Conservation (phyloP, 192 early-diverging fungal genomes). For the Glomus cerebriforme region DNA sequence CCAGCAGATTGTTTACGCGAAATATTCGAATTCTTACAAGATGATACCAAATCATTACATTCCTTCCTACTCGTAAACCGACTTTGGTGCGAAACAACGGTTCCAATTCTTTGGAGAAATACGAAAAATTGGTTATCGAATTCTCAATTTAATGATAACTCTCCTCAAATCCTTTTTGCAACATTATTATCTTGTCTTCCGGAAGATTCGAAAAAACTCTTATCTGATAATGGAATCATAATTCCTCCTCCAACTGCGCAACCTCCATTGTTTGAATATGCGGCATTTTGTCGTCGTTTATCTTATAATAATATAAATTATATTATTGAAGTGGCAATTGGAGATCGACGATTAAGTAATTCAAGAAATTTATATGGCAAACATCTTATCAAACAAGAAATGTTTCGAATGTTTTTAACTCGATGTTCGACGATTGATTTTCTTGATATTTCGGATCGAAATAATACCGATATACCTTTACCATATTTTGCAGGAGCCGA, state of each 20-base stretch:
- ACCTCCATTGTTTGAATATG: background rate
- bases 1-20: background rate
- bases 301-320: background rate
- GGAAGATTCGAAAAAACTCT: background rate
- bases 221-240: background rate
- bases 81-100: slow-evolving; percentile 10
- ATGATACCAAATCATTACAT: background rate
- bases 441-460: slow-evolving; percentile 1
- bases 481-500: slow-evolving; percentile 2
- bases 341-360: background rate
- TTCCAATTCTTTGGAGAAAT: slow-evolving; percentile 10
- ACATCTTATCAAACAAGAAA: background rate
- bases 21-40: background rate
- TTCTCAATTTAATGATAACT: background rate
- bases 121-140: background rate
- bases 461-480: background rate
- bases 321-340: background rate
- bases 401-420: background rate
- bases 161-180: background rate
- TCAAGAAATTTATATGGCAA: background rate
- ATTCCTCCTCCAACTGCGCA: background rate
- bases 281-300: background rate
- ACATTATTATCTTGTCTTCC: background rate
- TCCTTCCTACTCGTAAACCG: background rate
- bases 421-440: background rate